Evolutionary conservation across 1,284 basidiomycete species (phyloP).

Genomic region (Puccinia novopanici): DNA sequence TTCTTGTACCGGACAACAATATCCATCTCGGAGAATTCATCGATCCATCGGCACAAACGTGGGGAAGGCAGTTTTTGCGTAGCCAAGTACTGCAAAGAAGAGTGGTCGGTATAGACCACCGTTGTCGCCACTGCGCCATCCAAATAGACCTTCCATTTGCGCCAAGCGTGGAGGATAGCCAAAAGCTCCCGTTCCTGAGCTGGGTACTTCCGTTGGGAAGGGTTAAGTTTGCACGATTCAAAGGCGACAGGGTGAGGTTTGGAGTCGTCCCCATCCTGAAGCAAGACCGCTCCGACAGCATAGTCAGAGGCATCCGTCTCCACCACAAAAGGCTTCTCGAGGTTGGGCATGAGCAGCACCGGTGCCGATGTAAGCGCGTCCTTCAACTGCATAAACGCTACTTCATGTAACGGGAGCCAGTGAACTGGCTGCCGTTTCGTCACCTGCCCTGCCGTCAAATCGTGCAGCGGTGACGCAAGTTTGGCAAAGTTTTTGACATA

Average conservation of each 20-base stretch:
- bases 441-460: not conserved
- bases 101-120: too few species aligned
- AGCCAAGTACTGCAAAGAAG: not conserved
- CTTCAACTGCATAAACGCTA: not conserved
- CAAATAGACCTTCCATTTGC: too few species aligned
- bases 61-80: not conserved
- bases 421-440: not conserved
- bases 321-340: not conserved
- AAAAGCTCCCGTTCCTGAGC: slow-evolving; percentile 4
- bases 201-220: not conserved
- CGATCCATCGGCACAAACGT: not conserved
- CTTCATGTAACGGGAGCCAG: not conserved
- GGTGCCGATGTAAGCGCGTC: not conserved
- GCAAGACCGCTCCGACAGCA: not conserved
- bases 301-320: too few species aligned
- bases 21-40: slow-evolving; percentile 10
- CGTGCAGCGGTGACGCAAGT: not conserved
- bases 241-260: slow-evolving; percentile 15
- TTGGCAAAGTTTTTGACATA: slow-evolving; percentile 24
- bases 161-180: not conserved
- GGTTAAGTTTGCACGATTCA: slow-evolving; percentile 10
- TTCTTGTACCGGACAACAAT: not conserved
- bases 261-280: not conserved
- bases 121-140: not conserved
- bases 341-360: not conserved